These are phyloP conservation scores for Pichia insulana DNA, from an alignment of 805 yeast genomes.

Conservation along the genomic window DNA sequence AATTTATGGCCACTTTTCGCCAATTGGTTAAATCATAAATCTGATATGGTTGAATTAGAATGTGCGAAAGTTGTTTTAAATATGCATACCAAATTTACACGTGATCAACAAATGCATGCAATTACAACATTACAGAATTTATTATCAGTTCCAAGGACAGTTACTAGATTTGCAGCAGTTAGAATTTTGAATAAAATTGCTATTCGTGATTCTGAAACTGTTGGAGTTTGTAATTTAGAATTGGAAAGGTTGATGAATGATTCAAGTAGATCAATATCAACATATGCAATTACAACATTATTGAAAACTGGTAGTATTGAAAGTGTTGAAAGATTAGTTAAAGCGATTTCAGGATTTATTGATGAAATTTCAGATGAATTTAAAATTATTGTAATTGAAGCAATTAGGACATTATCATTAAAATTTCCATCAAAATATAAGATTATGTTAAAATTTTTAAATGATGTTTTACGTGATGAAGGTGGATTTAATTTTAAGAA, in stretches of 20 bases:
- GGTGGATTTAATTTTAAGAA: slow-evolving; percentile 84
- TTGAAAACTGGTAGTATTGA: slow-evolving; percentile 91
- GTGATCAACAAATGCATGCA: slow-evolving; percentile 62
- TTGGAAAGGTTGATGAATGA: slow-evolving; percentile 83
- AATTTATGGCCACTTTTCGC: slow-evolving; percentile 57
- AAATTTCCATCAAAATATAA: slow-evolving; percentile 90
- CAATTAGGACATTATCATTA: slow-evolving; percentile 82
- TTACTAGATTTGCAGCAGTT: slow-evolving; percentile 88
- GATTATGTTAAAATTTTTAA: slow-evolving; percentile 70
- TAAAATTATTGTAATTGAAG: slow-evolving; percentile 89
- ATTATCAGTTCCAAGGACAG: slow-evolving; percentile 79
- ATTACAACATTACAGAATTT: slow-evolving; percentile 66
- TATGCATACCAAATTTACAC: slow-evolving; percentile 42
- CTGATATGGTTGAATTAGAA: slow-evolving; percentile 87
- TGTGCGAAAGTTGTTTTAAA: slow-evolving; percentile 70
- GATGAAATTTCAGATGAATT: slow-evolving; percentile 94
- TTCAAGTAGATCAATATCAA: slow-evolving; percentile 83
- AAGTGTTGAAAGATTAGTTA: slow-evolving; percentile 79
- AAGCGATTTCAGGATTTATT: slow-evolving; percentile 81
- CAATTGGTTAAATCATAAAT: slow-evolving; percentile 67
- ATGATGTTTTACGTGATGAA: slow-evolving; percentile 80
- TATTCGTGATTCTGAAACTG: slow-evolving; percentile 67
- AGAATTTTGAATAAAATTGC: slow-evolving; percentile 83
- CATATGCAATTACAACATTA: slow-evolving; percentile 93
- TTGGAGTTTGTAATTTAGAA: slow-evolving; percentile 73